phyloP scores from a whole-genome alignment of 1,284 basidiomycete genomes.

The Ustilago bromivora region DNA sequence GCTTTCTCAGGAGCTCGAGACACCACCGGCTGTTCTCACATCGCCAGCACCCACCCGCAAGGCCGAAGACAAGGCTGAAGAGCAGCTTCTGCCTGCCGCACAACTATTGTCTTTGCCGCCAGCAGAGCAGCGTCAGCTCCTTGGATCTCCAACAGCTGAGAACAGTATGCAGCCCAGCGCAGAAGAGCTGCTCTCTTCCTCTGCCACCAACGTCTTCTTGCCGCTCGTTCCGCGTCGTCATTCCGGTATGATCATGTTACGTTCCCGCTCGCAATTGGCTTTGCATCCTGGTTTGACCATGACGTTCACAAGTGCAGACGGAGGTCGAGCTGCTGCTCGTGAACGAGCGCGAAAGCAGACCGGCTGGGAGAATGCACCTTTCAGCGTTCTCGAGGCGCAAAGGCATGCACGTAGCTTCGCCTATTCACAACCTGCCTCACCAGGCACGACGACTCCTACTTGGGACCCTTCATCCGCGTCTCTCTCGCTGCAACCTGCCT shows the following conservation, averaged over 20 bases:
- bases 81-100: background rate
- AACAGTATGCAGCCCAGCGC: slow-evolving; percentile 33
- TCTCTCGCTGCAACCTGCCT: slow-evolving; percentile 26
- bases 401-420: slow-evolving; percentile 32
- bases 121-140: background rate
- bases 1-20: background rate
- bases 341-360: slow-evolving; percentile 52
- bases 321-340: slow-evolving; percentile 59
- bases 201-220: slow-evolving; percentile 14
- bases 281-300: slow-evolving; percentile 48
- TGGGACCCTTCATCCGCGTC: slow-evolving; percentile 30
- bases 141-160: slow-evolving; percentile 8
- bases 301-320: slow-evolving; percentile 48
- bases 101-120: slow-evolving; percentile 4
- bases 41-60: background rate
- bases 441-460: slow-evolving; percentile 19
- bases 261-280: slow-evolving; percentile 57
- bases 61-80: background rate
- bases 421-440: slow-evolving; percentile 48
- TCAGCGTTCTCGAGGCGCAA: slow-evolving; percentile 59
- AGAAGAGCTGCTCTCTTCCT: slow-evolving; percentile 36
- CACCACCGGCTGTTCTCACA: background rate
- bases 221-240: slow-evolving; percentile 53
- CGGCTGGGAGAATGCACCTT: slow-evolving; percentile 56
- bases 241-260: slow-evolving; percentile 57